These are phyloP conservation scores for Lunasporangiospora selenospora DNA, from an alignment of 192 early-diverging fungal genomes.

Conservation along the genomic window DNA sequence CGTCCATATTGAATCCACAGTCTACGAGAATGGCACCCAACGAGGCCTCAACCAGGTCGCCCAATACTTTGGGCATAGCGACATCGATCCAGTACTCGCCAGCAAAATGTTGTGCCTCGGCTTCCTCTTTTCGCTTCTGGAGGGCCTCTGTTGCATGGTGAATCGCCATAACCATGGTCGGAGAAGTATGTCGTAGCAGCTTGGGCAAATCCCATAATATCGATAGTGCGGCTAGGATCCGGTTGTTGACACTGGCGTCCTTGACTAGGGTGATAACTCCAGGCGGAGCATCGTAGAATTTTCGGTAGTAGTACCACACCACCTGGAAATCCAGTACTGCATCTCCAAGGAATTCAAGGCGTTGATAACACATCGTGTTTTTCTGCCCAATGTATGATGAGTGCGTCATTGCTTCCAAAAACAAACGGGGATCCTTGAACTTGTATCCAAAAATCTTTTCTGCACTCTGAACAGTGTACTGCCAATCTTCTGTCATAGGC, in stretches of 20 bases:
- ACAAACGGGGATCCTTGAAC: slow-evolving; percentile 71
- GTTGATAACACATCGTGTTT: slow-evolving; percentile 78
- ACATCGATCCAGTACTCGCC: slow-evolving; percentile 81
- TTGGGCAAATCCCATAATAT: slow-evolving; percentile 68
- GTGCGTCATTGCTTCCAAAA: slow-evolving; percentile 88
- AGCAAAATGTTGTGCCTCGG: slow-evolving; percentile 34
- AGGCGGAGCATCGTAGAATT: slow-evolving; percentile 70
- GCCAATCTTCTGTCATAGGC: neutral
- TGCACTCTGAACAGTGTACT: slow-evolving; percentile 39
- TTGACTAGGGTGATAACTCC: slow-evolving; percentile 85
- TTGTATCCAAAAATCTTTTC: slow-evolving; percentile 61
- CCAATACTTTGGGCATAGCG: slow-evolving; percentile 87
- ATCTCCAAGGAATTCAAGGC: slow-evolving; percentile 90
- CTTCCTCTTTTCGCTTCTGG: slow-evolving; percentile 33
- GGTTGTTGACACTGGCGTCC: slow-evolving; percentile 88
- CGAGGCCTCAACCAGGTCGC: slow-evolving; percentile 90
- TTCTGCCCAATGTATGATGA: slow-evolving; percentile 65
- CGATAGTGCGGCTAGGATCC: slow-evolving; percentile 77
- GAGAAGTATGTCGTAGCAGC: slow-evolving; percentile 71
- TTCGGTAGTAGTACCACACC: slow-evolving; percentile 74
- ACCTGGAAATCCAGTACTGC: slow-evolving; percentile 83
- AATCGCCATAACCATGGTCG: slow-evolving; percentile 61
- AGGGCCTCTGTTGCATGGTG: slow-evolving; percentile 61
- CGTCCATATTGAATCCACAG: slow-evolving; percentile 67
- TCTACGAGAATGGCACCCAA: slow-evolving; percentile 90